phyloP scores from a whole-genome alignment of 1,139 yeast species.

The Yamadazyma oceani region DNA sequence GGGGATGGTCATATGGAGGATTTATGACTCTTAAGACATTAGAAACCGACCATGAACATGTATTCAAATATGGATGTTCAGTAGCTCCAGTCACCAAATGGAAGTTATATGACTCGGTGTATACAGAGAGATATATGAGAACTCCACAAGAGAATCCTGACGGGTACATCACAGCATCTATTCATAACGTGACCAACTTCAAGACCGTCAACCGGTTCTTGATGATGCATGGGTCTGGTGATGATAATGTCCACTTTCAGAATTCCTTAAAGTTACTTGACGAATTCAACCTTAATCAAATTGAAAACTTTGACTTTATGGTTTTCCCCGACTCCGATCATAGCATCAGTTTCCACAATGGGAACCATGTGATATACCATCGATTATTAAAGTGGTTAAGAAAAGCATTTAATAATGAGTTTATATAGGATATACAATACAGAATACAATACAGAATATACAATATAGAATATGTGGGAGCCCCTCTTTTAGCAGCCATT shows the following conservation, averaged over 20 bases:
- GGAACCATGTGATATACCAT: constrained; percentile 63
- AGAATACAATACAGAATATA: no score
- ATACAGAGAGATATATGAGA: constrained; percentile 78
- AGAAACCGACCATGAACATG: constrained; percentile 61
- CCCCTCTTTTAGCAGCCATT: no score
- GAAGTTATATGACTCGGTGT: constrained; percentile 72
- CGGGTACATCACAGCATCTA: constrained; percentile 57
- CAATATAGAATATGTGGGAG: no score
- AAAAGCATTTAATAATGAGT: constrained; percentile 20
- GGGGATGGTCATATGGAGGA: constrained; percentile 90
- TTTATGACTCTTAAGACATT: constrained; percentile 72
- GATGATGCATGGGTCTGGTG: constrained; percentile 79
- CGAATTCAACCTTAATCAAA: constrained; percentile 51
- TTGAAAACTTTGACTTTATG: constrained; percentile 73
- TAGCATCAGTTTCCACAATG: constrained; percentile 68
- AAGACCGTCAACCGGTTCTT: constrained; percentile 57
- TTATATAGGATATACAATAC: neutral
- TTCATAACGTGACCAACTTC: constrained; percentile 49
- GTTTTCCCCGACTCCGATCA: constrained; percentile 82
- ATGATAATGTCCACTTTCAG: constrained; percentile 80
- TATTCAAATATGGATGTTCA: constrained; percentile 68
- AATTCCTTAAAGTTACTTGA: constrained; percentile 66
- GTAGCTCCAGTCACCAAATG: constrained; percentile 85
- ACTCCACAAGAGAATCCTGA: constrained; percentile 61
- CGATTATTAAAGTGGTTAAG: constrained; percentile 60